Evolutionary conservation across 129 eudicot species (phyloP), one percentile per base, ranked within the genome.

Genomic region (Flaveria trinervia): DNA sequence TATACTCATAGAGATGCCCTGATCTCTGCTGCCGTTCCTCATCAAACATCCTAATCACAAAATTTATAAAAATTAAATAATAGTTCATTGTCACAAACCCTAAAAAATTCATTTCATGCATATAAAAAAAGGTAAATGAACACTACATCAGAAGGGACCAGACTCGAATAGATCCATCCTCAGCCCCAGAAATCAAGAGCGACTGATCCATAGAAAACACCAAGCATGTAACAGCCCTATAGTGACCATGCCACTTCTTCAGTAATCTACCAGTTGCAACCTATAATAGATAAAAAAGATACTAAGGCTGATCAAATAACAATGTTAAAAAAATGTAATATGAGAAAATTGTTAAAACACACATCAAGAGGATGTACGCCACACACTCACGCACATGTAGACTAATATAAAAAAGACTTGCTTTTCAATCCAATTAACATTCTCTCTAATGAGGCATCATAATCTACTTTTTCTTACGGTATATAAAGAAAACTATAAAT

Each of bases 211-310:
- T 84, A 48, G 82, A 82, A 69, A 90, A 86, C 26, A 86, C 86
- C 83, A 93, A 82, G 84, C 91, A 86, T 22, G 92, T 86, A 80
- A 93, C 90, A 52, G 84, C 89, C 82, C 96, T 85, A 80, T 88
- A 88, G 82, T 93, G 98, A 69, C 88, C 98, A 82, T 88, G 92
- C 98, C 98, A 93, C 78, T 90, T 90, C 82, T 82, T 90, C 49
- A 93, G 92, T 82, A 93, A 82, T 79, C 88, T 90, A 41, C 98
- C 98, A 7, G 96, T 90, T 9, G 87, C 82, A 52, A 86, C 98
- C 98, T 93, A 77, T 41, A 78, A 67, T 33, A 59, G 25, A 66
- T 56, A 25, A 49, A 1, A 33, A 9, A 15, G 43, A 20, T 8
- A n/a, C 51, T 20, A 65, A 76, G 50, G 64, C 41, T 17, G 18